Evolutionary conservation across 1,284 basidiomycete genomes (phyloP).

Genomic region (Tilletia caries): DNA sequence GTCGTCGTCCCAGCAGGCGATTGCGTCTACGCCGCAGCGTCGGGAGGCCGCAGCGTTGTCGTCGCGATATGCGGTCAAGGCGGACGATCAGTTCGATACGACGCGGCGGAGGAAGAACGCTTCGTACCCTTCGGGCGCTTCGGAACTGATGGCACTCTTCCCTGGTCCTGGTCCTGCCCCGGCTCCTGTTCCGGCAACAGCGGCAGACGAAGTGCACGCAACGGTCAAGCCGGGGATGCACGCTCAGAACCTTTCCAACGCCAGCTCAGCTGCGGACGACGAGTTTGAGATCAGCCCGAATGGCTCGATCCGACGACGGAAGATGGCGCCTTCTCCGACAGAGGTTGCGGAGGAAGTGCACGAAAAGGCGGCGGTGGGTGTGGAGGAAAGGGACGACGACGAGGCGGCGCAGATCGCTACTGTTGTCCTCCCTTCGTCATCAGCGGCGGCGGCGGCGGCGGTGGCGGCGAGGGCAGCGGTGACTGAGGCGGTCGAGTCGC

Average conservation of each 20-base stretch:
- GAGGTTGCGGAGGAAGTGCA: background rate
- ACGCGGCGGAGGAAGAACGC: background rate
- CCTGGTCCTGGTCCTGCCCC: background rate
- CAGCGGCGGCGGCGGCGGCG: no score
- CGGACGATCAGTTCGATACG: background rate
- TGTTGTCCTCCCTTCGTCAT: no score
- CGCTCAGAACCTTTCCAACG: background rate
- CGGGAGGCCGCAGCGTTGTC: background rate
- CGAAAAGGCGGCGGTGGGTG: background rate
- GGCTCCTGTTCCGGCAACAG: background rate
- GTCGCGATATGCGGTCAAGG: background rate
- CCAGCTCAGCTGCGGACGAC: background rate
- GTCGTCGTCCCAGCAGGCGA: no score
- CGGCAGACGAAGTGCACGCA: background rate
- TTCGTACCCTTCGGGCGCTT: background rate
- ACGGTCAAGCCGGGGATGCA: background rate
- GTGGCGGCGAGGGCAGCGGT: no score
- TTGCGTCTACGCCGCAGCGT: no score
- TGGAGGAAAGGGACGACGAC: background rate
- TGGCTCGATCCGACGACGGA: background rate
- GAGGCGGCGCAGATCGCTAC: background rate
- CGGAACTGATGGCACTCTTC: background rate
- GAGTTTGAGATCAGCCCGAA: constrained; percentile 5
- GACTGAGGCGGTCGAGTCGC: background rate
- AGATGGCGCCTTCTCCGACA: background rate